Percentiles rank a stretch among this genome's conserved stretches.
Evolutionary conservation across 164 flowering plant species (phyloP).

Genomic region (Brasenia schreberi): DNA sequence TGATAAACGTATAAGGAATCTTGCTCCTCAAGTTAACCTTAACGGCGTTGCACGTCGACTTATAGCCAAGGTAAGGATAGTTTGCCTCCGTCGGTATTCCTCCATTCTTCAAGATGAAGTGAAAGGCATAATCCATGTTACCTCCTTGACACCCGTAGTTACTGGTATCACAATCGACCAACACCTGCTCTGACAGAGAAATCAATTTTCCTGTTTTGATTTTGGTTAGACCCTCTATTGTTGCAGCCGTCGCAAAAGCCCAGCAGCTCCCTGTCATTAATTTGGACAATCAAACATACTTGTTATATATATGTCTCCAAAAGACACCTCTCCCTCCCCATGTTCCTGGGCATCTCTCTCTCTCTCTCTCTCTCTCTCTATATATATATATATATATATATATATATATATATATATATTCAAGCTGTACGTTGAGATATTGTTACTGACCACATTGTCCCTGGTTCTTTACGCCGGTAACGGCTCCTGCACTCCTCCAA

Average conservation of each 20-base stretch:
- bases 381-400: too few species aligned
- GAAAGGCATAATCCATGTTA: constrained; percentile 69
- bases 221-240: constrained; percentile 81
- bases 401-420: constrained; percentile 1
- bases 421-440: background rate
- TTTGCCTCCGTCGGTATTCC: constrained; percentile 58
- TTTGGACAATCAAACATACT: background rate
- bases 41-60: constrained; percentile 30
- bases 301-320: background rate
- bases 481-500: constrained; percentile 87
- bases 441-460: constrained; percentile 58
- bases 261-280: constrained; percentile 68
- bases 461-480: constrained; percentile 63
- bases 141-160: constrained; percentile 82
- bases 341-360: too few species aligned
- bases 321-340: too few species aligned
- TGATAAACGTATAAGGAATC: constrained; percentile 14
- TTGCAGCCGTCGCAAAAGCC: constrained; percentile 84
- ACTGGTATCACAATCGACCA: constrained; percentile 10
- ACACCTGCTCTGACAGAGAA: constrained; percentile 2
- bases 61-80: constrained; percentile 40
- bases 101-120: constrained; percentile 37
- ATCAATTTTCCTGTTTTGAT: constrained; percentile 66
- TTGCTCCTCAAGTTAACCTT: constrained; percentile 33
- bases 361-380: too few species aligned